Evolutionary conservation across 2,329 filamentous ascomycete genomes (phyloP).

Genomic region (Xylaria multiplex): DNA sequence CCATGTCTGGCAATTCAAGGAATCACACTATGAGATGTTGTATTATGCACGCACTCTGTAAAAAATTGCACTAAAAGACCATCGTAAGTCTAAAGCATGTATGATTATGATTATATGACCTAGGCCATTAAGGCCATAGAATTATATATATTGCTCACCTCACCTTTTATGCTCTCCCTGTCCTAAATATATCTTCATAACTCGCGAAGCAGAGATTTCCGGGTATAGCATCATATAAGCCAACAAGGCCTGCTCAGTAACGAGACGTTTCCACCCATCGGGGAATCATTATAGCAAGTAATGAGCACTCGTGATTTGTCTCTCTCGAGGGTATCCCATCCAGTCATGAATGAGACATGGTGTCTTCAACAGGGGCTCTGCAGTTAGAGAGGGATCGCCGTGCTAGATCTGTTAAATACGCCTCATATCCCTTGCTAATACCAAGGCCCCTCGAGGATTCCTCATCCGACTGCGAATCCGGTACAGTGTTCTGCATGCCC

Average conservation of each 20-base stretch:
- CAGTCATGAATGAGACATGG: not conserved
- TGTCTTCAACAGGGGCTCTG: not conserved
- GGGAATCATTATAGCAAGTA: not conserved
- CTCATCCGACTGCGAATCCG: slow-evolving; percentile 15
- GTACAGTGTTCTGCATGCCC: slow-evolving; percentile 5
- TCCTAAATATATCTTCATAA: not conserved
- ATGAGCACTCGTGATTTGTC: not conserved
- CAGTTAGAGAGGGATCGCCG: too few species aligned
- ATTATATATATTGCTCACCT: not conserved
- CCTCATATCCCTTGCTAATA: not conserved
- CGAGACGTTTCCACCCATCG: not conserved
- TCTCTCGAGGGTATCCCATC: not conserved
- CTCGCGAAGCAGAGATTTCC: not conserved
- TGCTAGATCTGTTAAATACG: too few species aligned
- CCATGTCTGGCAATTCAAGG: not conserved
- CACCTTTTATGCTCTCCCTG: not conserved
- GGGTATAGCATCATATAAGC: slow-evolving; percentile 14
- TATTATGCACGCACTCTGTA: not conserved
- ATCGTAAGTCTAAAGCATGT: not conserved
- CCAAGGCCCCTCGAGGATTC: not conserved
- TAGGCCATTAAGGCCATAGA: not conserved
- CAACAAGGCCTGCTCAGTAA: not conserved
- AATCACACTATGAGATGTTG: not conserved
- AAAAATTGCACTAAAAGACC: not conserved
- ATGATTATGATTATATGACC: not conserved